Base-by-base conservation (phyloP, 345 rosid species). In the Aethionema arabicum region DNA sequence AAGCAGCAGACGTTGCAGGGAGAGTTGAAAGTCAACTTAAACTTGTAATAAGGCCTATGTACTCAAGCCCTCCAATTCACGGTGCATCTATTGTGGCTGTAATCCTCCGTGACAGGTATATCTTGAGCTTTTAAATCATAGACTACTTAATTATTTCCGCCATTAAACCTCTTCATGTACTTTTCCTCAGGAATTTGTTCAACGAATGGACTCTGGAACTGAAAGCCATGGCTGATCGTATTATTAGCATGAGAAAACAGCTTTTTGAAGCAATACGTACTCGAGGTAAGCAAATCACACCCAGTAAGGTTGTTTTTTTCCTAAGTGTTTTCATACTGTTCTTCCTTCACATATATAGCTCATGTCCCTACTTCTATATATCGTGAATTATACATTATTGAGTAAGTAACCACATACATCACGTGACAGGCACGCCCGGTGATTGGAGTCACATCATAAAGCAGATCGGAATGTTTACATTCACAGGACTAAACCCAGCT, bases 11-110 rank as follows among this genome's bases (percentile, higher is more conserved):
- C 65, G 90, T 91, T 5, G 90, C 98, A 0, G 69, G 79, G 33
- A 79, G 49, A 68, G 98, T 91, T 21, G 88, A 88, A 66, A 88
- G 91, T 74, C 98, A 91, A 66, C 72, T 88, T 78, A 91, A 91
- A 72, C 90, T 88, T 51, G 88, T 91, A 46, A 83, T 88, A 69
- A 78, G 96, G 59, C 96, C 98, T 36, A 86, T 91, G 98, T 88
- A 84, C 75, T 88, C 96, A 43, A 85, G 77, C 38, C 98, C 98
- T 66, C 96, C 98, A 8, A 79, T 91, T 36, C 96, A 91, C 46
- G 98, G 98, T 57, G 96, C 95, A 55, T 83, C 95, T 0, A 88
- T 91, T 43, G 98, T 83, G 38, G 91, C 92, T 53, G 40, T 77
- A 44, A 79, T 91, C 66, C 85, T 91, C 38, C 80, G 72, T 63